phyloP scores from a whole-genome alignment of 2,329 filamentous ascomycete genomes.

The Chaetoscypha palmicola region DNA sequence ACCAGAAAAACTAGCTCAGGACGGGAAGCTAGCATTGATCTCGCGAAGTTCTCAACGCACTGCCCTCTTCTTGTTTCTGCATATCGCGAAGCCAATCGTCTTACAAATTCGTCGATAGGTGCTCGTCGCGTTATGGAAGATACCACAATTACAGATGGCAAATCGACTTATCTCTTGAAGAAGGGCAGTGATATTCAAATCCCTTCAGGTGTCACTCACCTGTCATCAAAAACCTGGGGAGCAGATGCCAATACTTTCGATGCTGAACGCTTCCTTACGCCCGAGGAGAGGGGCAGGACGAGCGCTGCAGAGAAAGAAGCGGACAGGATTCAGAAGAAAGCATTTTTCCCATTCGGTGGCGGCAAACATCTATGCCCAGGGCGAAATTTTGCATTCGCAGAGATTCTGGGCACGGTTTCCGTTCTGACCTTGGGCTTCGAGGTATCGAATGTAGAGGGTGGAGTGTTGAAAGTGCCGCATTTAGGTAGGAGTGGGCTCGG shows the following conservation, averaged over 20 bases:
- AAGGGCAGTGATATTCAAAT: constrained; percentile 38
- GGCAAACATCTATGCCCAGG: constrained; percentile 35
- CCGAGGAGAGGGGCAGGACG: constrained; percentile 9
- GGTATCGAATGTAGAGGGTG: constrained; percentile 10
- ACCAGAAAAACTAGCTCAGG: constrained; percentile 12
- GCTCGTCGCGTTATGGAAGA: constrained; percentile 37
- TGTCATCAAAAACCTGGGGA: constrained; percentile 36
- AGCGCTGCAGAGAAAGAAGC: constrained; percentile 6
- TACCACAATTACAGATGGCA: constrained; percentile 30
- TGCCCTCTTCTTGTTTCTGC: constrained; percentile 38
- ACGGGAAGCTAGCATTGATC: constrained; percentile 31
- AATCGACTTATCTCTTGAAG: constrained; percentile 36
- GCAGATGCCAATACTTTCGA: constrained; percentile 36
- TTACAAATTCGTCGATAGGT: constrained; percentile 33
- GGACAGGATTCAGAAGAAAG: constrained; percentile 14
- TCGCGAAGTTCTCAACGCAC: constrained; percentile 31
- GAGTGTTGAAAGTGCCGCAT: constrained; percentile 12
- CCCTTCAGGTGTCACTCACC: constrained; percentile 36
- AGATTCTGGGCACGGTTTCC: constrained; percentile 31
- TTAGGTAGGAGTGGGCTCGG: constrained; percentile 11
- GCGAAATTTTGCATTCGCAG: constrained; percentile 33
- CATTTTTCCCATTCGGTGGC: constrained; percentile 34
- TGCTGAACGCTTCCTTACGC: constrained; percentile 34
- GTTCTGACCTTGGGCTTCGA: constrained; percentile 31
- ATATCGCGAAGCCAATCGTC: constrained; percentile 39